Conservation (phyloP, 2,329 filamentous ascomycete species). For the Talaromyces islandicus region DNA sequence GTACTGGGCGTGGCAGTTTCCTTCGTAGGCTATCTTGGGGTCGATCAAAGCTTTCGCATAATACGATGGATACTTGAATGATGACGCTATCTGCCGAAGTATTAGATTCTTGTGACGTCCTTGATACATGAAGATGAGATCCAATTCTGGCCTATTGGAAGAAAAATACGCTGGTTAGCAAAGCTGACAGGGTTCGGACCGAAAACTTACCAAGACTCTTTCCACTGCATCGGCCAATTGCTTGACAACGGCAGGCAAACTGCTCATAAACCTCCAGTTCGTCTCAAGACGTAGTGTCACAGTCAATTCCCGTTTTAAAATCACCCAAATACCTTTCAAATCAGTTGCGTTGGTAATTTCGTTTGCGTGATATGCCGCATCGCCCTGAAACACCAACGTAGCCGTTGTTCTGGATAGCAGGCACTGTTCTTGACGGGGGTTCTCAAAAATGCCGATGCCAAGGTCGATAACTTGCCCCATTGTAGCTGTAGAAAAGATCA, state of each 20-base stretch:
- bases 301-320: background rate
- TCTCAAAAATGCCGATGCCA: background rate
- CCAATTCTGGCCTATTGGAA: background rate
- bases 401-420: slow-evolving; percentile 7
- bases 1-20: slow-evolving; percentile 3
- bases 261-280: background rate
- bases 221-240: slow-evolving; percentile 4
- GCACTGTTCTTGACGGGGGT: background rate
- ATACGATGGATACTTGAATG: background rate
- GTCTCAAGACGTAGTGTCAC: slow-evolving; percentile 4
- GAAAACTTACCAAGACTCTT: background rate
- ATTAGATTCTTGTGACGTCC: background rate
- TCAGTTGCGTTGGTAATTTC: background rate
- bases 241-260: slow-evolving; percentile 1
- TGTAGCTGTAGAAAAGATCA: background rate
- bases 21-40: background rate
- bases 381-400: background rate
- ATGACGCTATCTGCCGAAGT: background rate
- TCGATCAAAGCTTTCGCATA: slow-evolving; percentile 3
- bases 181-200: background rate
- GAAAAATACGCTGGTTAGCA: background rate
- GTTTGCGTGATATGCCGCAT: background rate
- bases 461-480: slow-evolving; percentile 9
- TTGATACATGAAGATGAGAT: background rate
- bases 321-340: background rate